Conservation (phyloP, 78 protist species). For the Chrysochromulina parva region DNA sequence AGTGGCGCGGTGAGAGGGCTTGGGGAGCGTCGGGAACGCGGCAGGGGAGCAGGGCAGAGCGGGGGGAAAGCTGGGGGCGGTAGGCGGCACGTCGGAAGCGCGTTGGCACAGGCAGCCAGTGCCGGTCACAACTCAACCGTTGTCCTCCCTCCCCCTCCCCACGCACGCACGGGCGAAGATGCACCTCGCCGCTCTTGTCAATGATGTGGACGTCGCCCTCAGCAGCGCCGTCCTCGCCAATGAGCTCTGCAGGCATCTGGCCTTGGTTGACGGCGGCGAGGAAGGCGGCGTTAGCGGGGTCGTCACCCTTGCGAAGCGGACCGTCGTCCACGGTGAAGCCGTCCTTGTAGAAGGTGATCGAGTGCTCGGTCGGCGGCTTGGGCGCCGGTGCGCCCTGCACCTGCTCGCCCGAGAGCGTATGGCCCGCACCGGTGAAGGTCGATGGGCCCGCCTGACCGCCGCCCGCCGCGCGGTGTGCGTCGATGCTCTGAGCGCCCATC, state of each 20-base stretch:
- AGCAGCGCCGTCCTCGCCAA: background rate
- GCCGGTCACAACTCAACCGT: too few species aligned
- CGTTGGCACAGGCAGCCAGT: too few species aligned
- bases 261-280: slow-evolving; percentile 45
- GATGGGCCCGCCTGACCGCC: background rate
- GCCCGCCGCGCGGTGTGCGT: background rate
- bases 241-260: background rate
- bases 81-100: too few species aligned
- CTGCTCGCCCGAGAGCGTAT: background rate
- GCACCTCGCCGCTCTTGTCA: background rate
- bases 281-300: slow-evolving; percentile 62
- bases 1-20: background rate
- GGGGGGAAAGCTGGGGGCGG: too few species aligned
- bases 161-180: too few species aligned
- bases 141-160: too few species aligned
- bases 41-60: too few species aligned
- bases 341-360: slow-evolving; percentile 66
- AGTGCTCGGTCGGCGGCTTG: background rate
- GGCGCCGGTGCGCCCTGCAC: background rate
- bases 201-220: background rate
- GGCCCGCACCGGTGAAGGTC: slow-evolving; percentile 1
- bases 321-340: slow-evolving; percentile 82
- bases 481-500: background rate
- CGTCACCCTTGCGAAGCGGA: slow-evolving; percentile 57
- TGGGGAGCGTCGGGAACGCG: background rate